Base-by-base conservation (phyloP, 2,329 filamentous ascomycete species). In the Pseudocercospora fuligena region DNA sequence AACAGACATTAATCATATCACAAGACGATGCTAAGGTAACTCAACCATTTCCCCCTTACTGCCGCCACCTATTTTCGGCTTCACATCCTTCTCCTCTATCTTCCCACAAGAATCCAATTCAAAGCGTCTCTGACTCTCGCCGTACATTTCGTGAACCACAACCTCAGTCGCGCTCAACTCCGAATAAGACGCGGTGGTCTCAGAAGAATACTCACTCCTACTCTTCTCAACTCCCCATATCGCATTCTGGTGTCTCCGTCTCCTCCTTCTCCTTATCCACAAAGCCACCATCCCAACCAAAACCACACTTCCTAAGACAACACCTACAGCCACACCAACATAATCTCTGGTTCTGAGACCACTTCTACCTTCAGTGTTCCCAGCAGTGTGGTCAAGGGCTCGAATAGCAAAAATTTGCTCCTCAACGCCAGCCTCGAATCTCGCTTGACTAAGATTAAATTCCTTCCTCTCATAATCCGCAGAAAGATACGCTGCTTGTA, bases 401-500 rank as follows among this genome's bases (percentile, higher is more conserved):
- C n/a, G 47, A 23, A 60, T 61, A 11, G 57, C 46, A 14, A 65
- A 46, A 16, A 61, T 21, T 19, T 57, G 6, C 21, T 40, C 5
- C 19, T 21, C 27, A 27, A 25, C 40, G 3, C 31, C 16, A 27
- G 53, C 31, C 3, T 65, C 46, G 46, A 64, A 66, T 11, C 31
- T 61, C 5, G 75, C 73, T 61, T 73, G 73, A 6, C 69, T 66
- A 3, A 75, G 64, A 12, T 69, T 69, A 63, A 76, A 76, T 6
- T 63, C 72, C 9, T 62, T 58, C 9, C 68, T 60, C 9, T 74
- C 72, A 40, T 74, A 73, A 65, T 76, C 73, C 4, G 72, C 71
- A n/a, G 71, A 67, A 1, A 75, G 60, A 64, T 75, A 75, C n/a
- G 73, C 74, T 23, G 70, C 71, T 63, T 76, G 74, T 16, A 76